A percentile compares a stretch with the other conserved stretches of the same genome.
Evolutionary conservation across 202 grass and related monocot genomes (phyloP).

Genomic region (Panicum virgatum): DNA sequence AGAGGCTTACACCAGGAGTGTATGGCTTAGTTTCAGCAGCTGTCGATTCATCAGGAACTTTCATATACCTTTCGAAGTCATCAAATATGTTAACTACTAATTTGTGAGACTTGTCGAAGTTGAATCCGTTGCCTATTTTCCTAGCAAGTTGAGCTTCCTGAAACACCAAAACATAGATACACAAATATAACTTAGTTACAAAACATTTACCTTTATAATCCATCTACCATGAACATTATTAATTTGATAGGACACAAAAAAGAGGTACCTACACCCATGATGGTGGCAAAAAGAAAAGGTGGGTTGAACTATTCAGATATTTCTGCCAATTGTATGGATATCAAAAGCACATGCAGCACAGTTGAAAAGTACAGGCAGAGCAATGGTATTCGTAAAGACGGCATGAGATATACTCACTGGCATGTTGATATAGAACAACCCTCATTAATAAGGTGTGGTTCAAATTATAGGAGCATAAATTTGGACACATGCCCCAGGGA

Average conservation of each 20-base stretch:
- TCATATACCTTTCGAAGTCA: slow-evolving; percentile 88
- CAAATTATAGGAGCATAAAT: not conserved
- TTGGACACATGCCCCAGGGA: not conserved
- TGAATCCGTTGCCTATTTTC: slow-evolving; percentile 82
- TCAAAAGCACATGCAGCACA: not conserved
- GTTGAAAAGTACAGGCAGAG: not conserved
- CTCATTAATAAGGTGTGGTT: not conserved
- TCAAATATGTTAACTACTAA: slow-evolving; percentile 86
- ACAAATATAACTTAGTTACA: not conserved
- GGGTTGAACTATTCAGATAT: not conserved
- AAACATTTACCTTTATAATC: not conserved
- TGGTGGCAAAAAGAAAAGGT: not conserved
- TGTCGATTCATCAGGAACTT: slow-evolving; percentile 79
- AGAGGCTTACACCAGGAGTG: slow-evolving; percentile 56
- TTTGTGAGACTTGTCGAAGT: slow-evolving; percentile 80
- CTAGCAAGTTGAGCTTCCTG: slow-evolving; percentile 85
- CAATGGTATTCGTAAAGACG: not conserved
- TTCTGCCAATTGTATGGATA: not conserved
- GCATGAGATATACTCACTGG: not conserved
- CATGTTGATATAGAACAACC: not conserved
- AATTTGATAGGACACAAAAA: not conserved
- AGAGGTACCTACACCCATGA: not conserved
- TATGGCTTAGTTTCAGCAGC: slow-evolving; percentile 85
- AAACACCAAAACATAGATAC: slow-evolving; percentile 8
- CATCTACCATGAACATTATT: not conserved